Evolutionary conservation across 2,329 filamentous ascomycete genomes (phyloP).

Genomic region (Phialophora expanda): DNA sequence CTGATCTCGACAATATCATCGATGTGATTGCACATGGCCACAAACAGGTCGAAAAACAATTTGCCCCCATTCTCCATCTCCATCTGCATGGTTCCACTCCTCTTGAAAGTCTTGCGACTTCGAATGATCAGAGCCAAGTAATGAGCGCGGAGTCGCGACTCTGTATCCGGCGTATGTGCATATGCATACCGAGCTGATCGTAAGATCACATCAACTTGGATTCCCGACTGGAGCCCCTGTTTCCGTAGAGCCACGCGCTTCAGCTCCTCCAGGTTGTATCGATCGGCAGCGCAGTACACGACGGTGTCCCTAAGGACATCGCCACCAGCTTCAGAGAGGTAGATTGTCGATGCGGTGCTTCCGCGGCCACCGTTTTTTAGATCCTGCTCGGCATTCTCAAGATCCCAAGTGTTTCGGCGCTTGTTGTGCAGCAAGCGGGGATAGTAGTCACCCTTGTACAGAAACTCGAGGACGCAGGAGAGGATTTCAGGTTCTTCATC

Average conservation of each 20-base stretch:
- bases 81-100: slow-evolving; percentile 97
- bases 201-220: slow-evolving; percentile 89
- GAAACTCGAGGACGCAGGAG: slow-evolving; percentile 90
- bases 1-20: slow-evolving; percentile 91
- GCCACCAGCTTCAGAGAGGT: slow-evolving; percentile 73
- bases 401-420: slow-evolving; percentile 83
- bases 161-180: slow-evolving; percentile 89
- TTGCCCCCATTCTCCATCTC: slow-evolving; percentile 96
- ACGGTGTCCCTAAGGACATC: slow-evolving; percentile 88
- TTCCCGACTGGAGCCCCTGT: slow-evolving; percentile 90
- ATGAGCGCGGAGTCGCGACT: slow-evolving; percentile 91
- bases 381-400: slow-evolving; percentile 72
- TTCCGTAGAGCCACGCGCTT: slow-evolving; percentile 90
- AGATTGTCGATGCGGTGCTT: slow-evolving; percentile 76
- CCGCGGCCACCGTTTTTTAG: slow-evolving; percentile 63
- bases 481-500: slow-evolving; percentile 85
- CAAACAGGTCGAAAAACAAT: slow-evolving; percentile 97
- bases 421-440: slow-evolving; percentile 87
- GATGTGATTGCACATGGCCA: slow-evolving; percentile 97
- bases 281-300: slow-evolving; percentile 88
- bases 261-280: slow-evolving; percentile 89
- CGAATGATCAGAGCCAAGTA: slow-evolving; percentile 97
- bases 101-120: slow-evolving; percentile 96
- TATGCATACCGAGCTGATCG: slow-evolving; percentile 94
- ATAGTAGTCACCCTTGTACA: slow-evolving; percentile 97